A percentile compares a stretch with the other conserved stretches of the same genome.
phyloP scores from a whole-genome alignment of 345 rosid genomes.

The Pugionium dolabratum region DNA sequence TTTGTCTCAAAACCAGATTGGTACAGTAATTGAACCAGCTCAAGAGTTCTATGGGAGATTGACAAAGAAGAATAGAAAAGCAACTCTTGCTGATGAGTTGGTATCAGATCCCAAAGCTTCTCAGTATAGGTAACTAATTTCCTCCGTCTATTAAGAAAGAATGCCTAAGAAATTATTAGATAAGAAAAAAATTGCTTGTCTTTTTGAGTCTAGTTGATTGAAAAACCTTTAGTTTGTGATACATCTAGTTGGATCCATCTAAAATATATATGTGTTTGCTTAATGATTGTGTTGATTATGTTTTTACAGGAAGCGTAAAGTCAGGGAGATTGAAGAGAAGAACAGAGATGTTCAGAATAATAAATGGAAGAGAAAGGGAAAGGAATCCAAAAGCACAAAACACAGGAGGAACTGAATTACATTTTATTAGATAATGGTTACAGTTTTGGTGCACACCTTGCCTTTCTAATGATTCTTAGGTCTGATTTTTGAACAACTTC shows the following conservation, averaged over 20 bases:
- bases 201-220: not conserved
- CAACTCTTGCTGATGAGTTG: constrained; percentile 80
- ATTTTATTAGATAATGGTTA: not conserved
- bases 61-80: constrained; percentile 82
- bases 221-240: not conserved
- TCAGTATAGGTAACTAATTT: constrained; percentile 62
- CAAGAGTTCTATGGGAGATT: constrained; percentile 63
- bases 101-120: constrained; percentile 54
- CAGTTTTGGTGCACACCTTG: too few relatives aligned
- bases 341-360: constrained; percentile 63
- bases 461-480: too few relatives aligned
- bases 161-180: not conserved
- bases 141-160: not conserved
- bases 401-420: constrained; percentile 56
- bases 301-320: constrained; percentile 73
- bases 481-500: too few relatives aligned
- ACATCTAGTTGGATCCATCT: too few relatives aligned
- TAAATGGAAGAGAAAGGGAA: constrained; percentile 78
- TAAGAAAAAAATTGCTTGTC: not conserved
- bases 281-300: not conserved
- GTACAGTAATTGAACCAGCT: constrained; percentile 74
- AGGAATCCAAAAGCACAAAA: constrained; percentile 57
- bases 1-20: constrained; percentile 54
- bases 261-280: constrained; percentile 17
- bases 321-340: constrained; percentile 74